These are phyloP conservation scores for Tripterygium wilfordii DNA, from an alignment of 177 flowering plant genomes.

Conservation along the genomic window DNA sequence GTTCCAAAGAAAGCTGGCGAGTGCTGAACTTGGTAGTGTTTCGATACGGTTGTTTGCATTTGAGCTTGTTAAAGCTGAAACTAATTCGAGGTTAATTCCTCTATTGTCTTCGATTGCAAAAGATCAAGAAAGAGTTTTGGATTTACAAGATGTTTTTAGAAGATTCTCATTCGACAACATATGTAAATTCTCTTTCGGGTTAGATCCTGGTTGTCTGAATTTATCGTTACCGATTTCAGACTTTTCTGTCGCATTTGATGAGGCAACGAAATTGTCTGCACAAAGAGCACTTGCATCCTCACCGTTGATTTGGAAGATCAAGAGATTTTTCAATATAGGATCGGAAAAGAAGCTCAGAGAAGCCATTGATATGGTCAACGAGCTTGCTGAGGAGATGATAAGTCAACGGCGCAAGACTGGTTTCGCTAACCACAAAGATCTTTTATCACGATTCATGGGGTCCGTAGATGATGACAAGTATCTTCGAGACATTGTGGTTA, in stretches of 20 bases:
- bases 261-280: slow-evolving; percentile 46
- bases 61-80: slow-evolving; percentile 34
- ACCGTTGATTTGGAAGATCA: slow-evolving; percentile 43
- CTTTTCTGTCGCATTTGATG: slow-evolving; percentile 41
- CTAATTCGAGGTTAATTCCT: slow-evolving; percentile 42
- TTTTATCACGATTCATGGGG: slow-evolving; percentile 47
- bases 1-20: slow-evolving; percentile 74
- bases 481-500: slow-evolving; percentile 57
- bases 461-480: slow-evolving; percentile 39
- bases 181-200: slow-evolving; percentile 56
- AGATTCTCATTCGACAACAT: slow-evolving; percentile 62
- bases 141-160: slow-evolving; percentile 58
- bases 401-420: slow-evolving; percentile 16
- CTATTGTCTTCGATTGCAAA: slow-evolving; percentile 15
- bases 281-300: slow-evolving; percentile 33
- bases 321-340: slow-evolving; percentile 27
- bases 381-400: slow-evolving; percentile 24
- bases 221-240: slow-evolving; percentile 28
- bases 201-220: slow-evolving; percentile 48
- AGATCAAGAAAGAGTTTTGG: slow-evolving; percentile 14
- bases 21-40: slow-evolving; percentile 55
- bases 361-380: slow-evolving; percentile 22
- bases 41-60: slow-evolving; percentile 43
- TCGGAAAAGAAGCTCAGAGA: slow-evolving; percentile 29
- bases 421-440: slow-evolving; percentile 15